phyloP scores from a whole-genome alignment of 805 yeast species.

The Cyberlindnera meyerae region DNA sequence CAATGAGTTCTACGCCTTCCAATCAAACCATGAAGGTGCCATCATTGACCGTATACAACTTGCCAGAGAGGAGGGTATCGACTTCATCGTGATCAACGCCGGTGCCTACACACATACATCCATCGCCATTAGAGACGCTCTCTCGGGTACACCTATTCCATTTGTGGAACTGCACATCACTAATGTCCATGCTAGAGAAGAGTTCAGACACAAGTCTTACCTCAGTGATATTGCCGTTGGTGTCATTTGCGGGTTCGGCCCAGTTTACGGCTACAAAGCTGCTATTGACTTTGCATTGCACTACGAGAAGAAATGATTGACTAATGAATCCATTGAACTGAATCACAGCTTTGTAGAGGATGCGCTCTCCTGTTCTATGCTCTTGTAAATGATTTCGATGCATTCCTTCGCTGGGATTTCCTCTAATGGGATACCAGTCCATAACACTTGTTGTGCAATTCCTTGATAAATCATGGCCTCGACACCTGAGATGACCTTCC shows the following conservation, averaged over 20 bases:
- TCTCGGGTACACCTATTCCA: slow-evolving; percentile 44
- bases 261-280: slow-evolving; percentile 26
- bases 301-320: slow-evolving; percentile 7
- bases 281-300: slow-evolving; percentile 27
- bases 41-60: slow-evolving; percentile 44
- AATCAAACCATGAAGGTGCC: slow-evolving; percentile 43
- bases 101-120: slow-evolving; percentile 52
- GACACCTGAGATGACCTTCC: slow-evolving; percentile 25
- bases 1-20: slow-evolving; percentile 32
- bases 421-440: slow-evolving; percentile 22
- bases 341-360: too few species aligned
- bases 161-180: slow-evolving; percentile 47
- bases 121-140: slow-evolving; percentile 46
- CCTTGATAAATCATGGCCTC: slow-evolving; percentile 27
- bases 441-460: slow-evolving; percentile 23
- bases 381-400: slow-evolving; percentile 11
- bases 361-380: slow-evolving; percentile 5
- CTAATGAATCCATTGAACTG: too few species aligned
- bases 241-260: slow-evolving; percentile 30
- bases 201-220: slow-evolving; percentile 45
- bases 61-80: slow-evolving; percentile 32
- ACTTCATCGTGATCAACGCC: slow-evolving; percentile 45
- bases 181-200: slow-evolving; percentile 47
- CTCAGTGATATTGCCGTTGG: slow-evolving; percentile 46
- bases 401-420: slow-evolving; percentile 19